Percentiles rank a stretch among this genome's conserved stretches.
Evolutionary conservation across 495 filamentous ascomycete species (phyloP).

Genomic region (Xanthoparmelia taractica): DNA sequence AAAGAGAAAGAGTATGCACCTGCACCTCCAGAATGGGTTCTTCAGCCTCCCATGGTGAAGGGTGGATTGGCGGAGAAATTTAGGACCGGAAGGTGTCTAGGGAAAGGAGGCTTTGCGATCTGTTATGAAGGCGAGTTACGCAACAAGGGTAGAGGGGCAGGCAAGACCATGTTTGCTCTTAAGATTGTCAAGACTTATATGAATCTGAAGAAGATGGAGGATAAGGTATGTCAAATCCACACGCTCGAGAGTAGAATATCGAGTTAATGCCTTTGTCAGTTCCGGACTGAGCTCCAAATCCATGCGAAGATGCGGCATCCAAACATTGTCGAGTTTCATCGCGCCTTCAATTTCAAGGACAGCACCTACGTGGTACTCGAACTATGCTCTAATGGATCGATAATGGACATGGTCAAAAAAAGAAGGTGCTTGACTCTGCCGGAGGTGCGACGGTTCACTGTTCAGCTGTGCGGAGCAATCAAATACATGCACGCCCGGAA

Average conservation of each 20-base stretch:
- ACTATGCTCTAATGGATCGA: conserved; percentile 88
- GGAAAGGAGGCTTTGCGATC: conserved; percentile 92
- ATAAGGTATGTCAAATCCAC: conserved; percentile 58
- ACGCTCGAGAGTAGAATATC: neutral
- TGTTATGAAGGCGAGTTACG: conserved; percentile 71
- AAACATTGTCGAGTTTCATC: conserved; percentile 89
- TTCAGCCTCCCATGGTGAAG: conserved; percentile 56
- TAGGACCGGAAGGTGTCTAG: conserved; percentile 71
- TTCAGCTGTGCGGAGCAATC: conserved; percentile 91
- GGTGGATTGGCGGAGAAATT: conserved; percentile 68
- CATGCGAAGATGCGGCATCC: conserved; percentile 94
- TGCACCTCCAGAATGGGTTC: conserved; percentile 67
- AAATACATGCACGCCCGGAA: conserved; percentile 94
- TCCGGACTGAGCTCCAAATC: conserved; percentile 94
- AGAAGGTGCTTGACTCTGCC: conserved; percentile 79
- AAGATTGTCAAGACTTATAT: conserved; percentile 89
- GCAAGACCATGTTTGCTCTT: conserved; percentile 53
- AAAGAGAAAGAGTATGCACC: conserved; percentile 68
- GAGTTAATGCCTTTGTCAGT: conserved; percentile 45
- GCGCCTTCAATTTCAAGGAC: conserved; percentile 81
- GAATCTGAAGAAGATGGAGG: conserved; percentile 71
- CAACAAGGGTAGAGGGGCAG: conserved; percentile 45
- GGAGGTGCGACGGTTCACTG: conserved; percentile 82
- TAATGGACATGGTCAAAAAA: conserved; percentile 95
- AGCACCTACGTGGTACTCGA: conserved; percentile 94